Evolutionary conservation across 1,284 basidiomycete genomes (phyloP).

Genomic region (Fomitopsis schrenkii): DNA sequence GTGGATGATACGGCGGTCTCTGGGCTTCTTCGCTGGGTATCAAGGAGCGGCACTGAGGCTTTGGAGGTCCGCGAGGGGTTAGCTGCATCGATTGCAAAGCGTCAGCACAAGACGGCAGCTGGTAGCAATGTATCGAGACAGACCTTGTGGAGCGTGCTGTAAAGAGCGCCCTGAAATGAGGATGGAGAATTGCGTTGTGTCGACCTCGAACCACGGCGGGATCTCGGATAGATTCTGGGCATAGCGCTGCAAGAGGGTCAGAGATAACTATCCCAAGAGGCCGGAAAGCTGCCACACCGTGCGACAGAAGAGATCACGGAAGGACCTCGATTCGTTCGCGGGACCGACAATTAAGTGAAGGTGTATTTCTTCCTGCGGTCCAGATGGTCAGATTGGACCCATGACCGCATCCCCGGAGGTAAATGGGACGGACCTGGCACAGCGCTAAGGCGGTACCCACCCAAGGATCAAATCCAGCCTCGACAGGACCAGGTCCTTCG

Average conservation of each 20-base stretch:
- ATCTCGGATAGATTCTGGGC: conserved; percentile 27
- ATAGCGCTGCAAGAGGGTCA: conserved; percentile 17
- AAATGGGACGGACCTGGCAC: conserved; percentile 35
- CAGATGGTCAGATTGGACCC: background rate
- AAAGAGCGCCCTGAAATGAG: conserved; percentile 25
- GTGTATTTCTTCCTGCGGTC: conserved; percentile 46
- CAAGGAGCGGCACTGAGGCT: background rate
- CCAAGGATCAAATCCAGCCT: conserved; percentile 20
- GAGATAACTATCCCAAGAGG: background rate
- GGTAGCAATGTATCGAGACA: background rate
- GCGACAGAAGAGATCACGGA: conserved; percentile 48
- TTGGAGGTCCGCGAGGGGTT: background rate
- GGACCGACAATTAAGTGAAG: conserved; percentile 55
- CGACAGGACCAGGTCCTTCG: conserved; percentile 31
- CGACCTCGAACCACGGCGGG: conserved; percentile 35
- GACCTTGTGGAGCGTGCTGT: background rate
- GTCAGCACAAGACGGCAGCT: background rate
- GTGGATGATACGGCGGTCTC: conserved; percentile 10
- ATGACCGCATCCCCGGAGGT: background rate
- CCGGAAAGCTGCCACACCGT: conserved; percentile 36
- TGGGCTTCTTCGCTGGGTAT: conserved; percentile 1
- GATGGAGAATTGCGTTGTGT: conserved; percentile 29
- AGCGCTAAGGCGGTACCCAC: conserved; percentile 33
- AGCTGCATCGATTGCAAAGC: background rate
- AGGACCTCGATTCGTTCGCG: conserved; percentile 37